Base-by-base conservation (phyloP, 2,329 filamentous ascomycete species). In the Phaeosphaeriaceae sp. region DNA sequence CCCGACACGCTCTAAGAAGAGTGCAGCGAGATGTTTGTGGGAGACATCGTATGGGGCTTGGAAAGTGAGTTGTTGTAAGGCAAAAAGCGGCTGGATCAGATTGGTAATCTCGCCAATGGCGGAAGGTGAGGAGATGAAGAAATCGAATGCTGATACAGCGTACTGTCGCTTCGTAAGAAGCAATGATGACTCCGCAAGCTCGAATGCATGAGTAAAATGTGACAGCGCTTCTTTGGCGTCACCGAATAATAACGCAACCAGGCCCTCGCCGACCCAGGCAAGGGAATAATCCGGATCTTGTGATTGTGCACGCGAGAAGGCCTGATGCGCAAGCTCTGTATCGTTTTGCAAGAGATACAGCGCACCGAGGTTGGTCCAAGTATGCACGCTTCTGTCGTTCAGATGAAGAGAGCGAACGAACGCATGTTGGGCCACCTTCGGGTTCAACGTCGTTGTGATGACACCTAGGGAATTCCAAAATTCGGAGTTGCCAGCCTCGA, bases 391-490 rank as follows among this genome's bases (percentile, higher is more conserved):
- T 61, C 92, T 70, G 76, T 99, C 94, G 70, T 97, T 96, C 17
- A 99, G 82, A 76, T 96, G 91, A n/a, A 99, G 77, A 66, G 93
- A 97, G 66, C 96, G 86, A 13, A 97, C 90, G 68, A 99, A 94
- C 0, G 95, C 88, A 76, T 99, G 96, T 76, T 99, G 95, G 0
- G 95, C 89, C 1, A 99, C 91, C 56, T 90, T 88, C 0, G 93
- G 90, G 71, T 91, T 97, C 65, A 97, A 84, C 47, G 88, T 87
- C 62, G 92, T 93, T 1, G 95, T 97, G 24, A 91, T 92, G 3
- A 98, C 92, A 50, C 94, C 95, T 2, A 99, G 84, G 0, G 95
- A 90, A 72, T 98, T 98, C 95, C 95, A 99, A 76, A 98, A 98
- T 66, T 98, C 94, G 0, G 92, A 83, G 72, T 98, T 99, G 51